phyloP scores from a whole-genome alignment of 345 rosid species.

The Brassica nigra region DNA sequence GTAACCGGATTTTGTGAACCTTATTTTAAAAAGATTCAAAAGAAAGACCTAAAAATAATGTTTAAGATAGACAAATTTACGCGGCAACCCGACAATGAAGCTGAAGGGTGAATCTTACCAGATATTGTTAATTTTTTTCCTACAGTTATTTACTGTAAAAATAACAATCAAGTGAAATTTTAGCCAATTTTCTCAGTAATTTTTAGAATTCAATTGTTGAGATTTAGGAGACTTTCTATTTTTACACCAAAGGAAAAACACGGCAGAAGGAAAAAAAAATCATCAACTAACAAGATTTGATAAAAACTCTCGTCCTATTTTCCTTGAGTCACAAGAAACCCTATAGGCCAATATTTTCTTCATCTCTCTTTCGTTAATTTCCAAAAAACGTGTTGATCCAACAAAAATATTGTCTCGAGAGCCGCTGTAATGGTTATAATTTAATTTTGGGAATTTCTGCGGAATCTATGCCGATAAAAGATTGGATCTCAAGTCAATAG shows the following conservation, averaged over 20 bases:
- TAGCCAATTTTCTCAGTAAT: constrained; percentile 35
- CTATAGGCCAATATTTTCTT: neutral
- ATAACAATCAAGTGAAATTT: constrained; percentile 28
- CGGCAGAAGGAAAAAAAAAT: neutral
- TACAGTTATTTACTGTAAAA: constrained; percentile 21
- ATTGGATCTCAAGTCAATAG: neutral
- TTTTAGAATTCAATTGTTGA: constrained; percentile 29
- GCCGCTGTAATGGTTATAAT: neutral
- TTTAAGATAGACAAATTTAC: neutral
- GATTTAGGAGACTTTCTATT: constrained; percentile 34
- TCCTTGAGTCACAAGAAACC: constrained; percentile 21
- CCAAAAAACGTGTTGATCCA: neutral
- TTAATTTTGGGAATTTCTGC: neutral
- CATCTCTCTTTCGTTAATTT: neutral
- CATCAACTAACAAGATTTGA: constrained; percentile 21
- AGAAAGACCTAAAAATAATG: neutral
- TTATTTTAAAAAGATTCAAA: no score
- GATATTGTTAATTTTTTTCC: constrained; percentile 18
- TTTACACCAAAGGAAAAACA: constrained; percentile 21
- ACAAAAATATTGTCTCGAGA: neutral
- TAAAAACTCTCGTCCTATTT: constrained; percentile 17
- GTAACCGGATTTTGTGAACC: neutral
- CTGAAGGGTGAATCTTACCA: constrained; percentile 32
- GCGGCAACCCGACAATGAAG: constrained; percentile 42
- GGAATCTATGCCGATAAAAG: neutral